A percentile compares a stretch with the other conserved stretches of the same genome.
Conservation (phyloP, 257 asterid species). For the Vinca minor region DNA sequence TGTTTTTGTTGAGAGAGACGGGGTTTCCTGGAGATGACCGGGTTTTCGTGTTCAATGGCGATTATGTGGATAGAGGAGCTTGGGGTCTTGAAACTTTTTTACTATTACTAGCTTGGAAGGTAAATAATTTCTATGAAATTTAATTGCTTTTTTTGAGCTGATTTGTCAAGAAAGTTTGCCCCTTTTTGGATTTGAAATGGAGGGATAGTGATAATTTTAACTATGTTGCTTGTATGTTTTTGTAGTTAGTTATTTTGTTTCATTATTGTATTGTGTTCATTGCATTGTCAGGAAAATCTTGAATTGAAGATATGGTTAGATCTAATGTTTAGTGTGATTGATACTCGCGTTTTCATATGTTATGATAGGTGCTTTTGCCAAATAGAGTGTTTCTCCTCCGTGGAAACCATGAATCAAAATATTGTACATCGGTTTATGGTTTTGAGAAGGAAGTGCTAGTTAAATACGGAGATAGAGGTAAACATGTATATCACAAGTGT, state of each 20-base stretch:
- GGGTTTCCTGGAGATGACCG: conserved; percentile 75
- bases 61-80: conserved; percentile 96
- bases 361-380: conserved; percentile 74
- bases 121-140: conserved; percentile 19
- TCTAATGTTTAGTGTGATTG: not conserved
- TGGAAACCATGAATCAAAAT: conserved; percentile 94
- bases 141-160: not conserved
- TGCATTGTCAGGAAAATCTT: not conserved
- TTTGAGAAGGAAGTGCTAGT: conserved; percentile 83
- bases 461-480: conserved; percentile 80
- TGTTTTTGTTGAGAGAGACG: conserved; percentile 60
- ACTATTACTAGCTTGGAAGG: conserved; percentile 90
- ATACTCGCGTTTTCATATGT: conserved; percentile 8
- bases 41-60: conserved; percentile 87
- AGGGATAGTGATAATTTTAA: not conserved
- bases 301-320: not conserved
- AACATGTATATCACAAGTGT: conserved; percentile 89
- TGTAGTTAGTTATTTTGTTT: not conserved
- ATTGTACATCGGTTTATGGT: conserved; percentile 93
- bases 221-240: not conserved
- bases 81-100: conserved; percentile 97
- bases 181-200: not conserved
- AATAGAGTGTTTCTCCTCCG: conserved; percentile 80
- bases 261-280: not conserved
- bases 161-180: not conserved